Base-by-base conservation (phyloP, 805 yeast genomes). In the Yamadazyma sp. region DNA sequence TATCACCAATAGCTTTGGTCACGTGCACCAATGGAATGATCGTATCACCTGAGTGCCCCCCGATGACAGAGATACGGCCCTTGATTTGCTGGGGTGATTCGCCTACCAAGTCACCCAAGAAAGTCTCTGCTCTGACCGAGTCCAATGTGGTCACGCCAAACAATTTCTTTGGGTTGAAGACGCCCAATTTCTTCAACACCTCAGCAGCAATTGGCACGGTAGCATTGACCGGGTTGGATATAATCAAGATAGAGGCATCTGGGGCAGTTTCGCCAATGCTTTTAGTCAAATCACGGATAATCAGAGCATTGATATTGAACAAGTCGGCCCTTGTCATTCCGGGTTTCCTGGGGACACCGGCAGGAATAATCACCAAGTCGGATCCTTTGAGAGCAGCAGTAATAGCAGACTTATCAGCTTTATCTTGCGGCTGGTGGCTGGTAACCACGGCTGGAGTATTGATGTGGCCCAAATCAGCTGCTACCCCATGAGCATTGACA, bases 141-240 rank as follows among this genome's bases (percentile, higher is more conserved):
- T 69, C 74, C 45, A 69, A 62, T 6, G 74, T 69, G 33, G 74
- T 69, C 30, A 69, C 74, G 13, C 74, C 74, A 53, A 67, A 69
- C 44, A 69, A 60, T 47, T 69, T 68, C 30, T 55, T 56, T 9
- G 74, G 72, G 47, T 69, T 65, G 56, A 67, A 69, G 3, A 68
- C 73, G 1, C 73, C 73, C 45, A 66, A 54, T 37, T 64, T 67
- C 55, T 67, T 67, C 56, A 69, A 64, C 16, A 68, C 73, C 40
- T 67, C 71, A 18, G 73, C 74, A n/a, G 73, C 74, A 52, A 69
- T 68, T 11, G 74, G 67, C 8, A 69, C 74, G 4, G 74, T 69
- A 30, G 74, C 60, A 42, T 69, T 69, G 35, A 69, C 74, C 4
- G 74, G 74, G 50, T 69, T 69, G 21, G 72, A 66, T 41, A 69